These are phyloP conservation scores for Pyrenochaeta sp. DNA, from an alignment of 2,329 filamentous ascomycete genomes.

Conservation along the genomic window DNA sequence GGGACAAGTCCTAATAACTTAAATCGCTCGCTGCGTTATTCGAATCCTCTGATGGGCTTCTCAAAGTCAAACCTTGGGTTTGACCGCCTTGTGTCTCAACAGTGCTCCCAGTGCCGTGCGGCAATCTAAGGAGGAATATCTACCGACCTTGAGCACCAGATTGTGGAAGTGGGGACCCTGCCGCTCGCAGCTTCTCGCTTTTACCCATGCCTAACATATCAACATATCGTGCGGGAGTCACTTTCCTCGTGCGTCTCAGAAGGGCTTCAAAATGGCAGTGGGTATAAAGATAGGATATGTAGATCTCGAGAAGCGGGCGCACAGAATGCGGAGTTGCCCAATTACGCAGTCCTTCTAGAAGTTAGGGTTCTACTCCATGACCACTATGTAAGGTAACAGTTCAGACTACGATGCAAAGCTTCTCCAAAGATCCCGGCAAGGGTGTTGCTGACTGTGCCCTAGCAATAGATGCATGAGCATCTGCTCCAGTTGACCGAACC, in stretches of 20 bases:
- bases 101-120: background rate
- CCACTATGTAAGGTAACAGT: background rate
- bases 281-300: background rate
- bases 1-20: background rate
- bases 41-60: background rate
- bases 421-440: background rate
- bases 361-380: background rate
- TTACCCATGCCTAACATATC: background rate
- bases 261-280: background rate
- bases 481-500: slow-evolving; percentile 9
- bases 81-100: background rate
- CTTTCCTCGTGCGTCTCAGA: background rate
- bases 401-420: background rate
- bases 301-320: background rate
- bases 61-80: background rate
- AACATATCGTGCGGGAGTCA: background rate
- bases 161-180: background rate
- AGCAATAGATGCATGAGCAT: background rate
- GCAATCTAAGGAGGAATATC: background rate
- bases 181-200: background rate
- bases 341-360: background rate
- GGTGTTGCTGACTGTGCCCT: background rate
- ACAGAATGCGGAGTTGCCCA: background rate
- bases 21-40: background rate
- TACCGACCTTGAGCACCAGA: background rate